Percentiles rank a stretch among this genome's conserved stretches.
These are phyloP conservation scores for Hirschfeldia incana DNA, from an alignment of 345 rosid genomes.

Conservation along the genomic window DNA sequence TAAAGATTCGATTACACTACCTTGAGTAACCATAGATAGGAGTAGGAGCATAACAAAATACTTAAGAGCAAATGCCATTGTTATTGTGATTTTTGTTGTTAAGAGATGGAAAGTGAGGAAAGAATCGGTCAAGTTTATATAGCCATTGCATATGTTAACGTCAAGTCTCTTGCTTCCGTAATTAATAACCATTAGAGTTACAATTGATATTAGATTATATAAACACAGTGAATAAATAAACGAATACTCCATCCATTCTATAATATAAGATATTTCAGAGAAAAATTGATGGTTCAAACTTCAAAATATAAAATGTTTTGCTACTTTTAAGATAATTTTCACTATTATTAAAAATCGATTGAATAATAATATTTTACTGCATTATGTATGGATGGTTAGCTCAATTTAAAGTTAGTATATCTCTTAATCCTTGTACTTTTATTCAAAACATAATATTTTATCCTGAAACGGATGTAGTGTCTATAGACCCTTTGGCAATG, in stretches of 20 bases:
- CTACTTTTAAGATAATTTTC: neutral
- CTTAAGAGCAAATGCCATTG: conserved; percentile 28
- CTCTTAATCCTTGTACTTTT: neutral
- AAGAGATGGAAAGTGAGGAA: neutral
- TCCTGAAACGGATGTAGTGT: neutral
- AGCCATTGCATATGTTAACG: neutral
- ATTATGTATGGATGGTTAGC: neutral
- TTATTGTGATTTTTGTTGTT: conserved; percentile 3
- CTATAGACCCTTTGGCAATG: neutral
- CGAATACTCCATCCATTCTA: neutral
- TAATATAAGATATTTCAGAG: neutral
- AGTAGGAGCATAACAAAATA: conserved; percentile 10
- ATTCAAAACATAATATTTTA: neutral
- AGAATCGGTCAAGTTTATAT: conserved; percentile 5
- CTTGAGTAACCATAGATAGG: conserved; percentile 32
- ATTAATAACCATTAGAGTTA: neutral
- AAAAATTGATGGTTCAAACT: neutral
- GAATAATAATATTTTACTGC: neutral
- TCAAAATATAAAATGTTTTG: too few species aligned
- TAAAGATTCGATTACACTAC: conserved; percentile 16
- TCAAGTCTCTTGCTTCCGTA: conserved; percentile 4
- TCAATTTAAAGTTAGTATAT: neutral
- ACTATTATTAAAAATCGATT: neutral
- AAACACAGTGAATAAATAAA: neutral
- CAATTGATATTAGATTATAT: neutral